A percentile compares a stretch with the other conserved stretches of the same genome.
Evolutionary conservation across 2,329 filamentous ascomycete species (phyloP).

Genomic region (Fusarium redolens): DNA sequence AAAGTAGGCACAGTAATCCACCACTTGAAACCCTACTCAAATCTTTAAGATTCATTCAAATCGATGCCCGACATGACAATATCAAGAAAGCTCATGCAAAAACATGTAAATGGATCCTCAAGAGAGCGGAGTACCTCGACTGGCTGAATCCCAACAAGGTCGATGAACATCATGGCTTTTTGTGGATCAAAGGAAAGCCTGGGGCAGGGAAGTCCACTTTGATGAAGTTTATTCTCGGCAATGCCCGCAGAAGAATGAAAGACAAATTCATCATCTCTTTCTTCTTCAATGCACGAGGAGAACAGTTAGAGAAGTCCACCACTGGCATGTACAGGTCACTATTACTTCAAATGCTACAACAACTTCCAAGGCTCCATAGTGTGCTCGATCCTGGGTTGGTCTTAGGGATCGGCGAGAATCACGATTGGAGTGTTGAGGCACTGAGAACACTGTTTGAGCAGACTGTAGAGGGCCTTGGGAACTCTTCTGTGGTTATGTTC

Average conservation of each 20-base stretch:
- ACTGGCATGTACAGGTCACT: constrained; percentile 63
- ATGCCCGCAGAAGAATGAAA: constrained; percentile 7
- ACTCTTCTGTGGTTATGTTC: constrained; percentile 8
- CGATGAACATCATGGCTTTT: constrained; percentile 46
- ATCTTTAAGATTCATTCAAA: too few relatives aligned
- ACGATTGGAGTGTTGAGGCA: neutral
- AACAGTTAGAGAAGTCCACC: constrained; percentile 56
- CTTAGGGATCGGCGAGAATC: too few relatives aligned
- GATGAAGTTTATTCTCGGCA: constrained; percentile 53
- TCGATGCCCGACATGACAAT: neutral
- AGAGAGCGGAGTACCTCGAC: neutral
- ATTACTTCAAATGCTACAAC: constrained; percentile 50
- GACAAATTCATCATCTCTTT: constrained; percentile 52
- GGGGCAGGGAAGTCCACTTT: constrained; percentile 59
- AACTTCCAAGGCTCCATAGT: too few relatives aligned
- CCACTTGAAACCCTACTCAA: too few relatives aligned
- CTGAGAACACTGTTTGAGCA: neutral
- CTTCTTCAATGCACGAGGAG: constrained; percentile 63
- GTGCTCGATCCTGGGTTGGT: too few relatives aligned
- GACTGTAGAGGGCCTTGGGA: neutral
- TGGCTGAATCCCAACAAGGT: constrained; percentile 13
- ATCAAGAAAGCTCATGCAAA: constrained; percentile 16
- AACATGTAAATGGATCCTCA: constrained; percentile 33
- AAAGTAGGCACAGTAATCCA: too few relatives aligned
- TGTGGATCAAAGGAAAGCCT: constrained; percentile 61